Base-by-base conservation (phyloP, 495 filamentous ascomycete species). In the Apiosordaria backusii region DNA sequence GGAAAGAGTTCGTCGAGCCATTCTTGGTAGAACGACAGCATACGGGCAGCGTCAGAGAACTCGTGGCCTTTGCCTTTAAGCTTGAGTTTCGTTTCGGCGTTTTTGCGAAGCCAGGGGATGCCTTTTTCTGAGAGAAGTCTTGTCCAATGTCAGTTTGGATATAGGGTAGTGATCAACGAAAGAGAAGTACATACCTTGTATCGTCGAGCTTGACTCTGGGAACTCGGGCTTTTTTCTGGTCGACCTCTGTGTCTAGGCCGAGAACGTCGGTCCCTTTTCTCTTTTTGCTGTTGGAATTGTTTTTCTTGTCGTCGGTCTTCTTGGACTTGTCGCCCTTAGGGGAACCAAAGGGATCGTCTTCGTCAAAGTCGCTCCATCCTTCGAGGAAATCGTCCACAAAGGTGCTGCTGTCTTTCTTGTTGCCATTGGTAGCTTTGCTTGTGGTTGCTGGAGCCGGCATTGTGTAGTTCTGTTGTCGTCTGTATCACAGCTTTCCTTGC, bases 1-100 rank as follows among this genome's bases (percentile, higher is more conserved):
- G 95, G 96, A 70, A 92, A 99, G 24, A 99, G 82, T 66, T 97
- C 92, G 74, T 99, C 95, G 4, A 98, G 91, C 95, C 95, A 99
- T 68, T 96, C 78, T 74, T 98, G 95, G 75, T 98, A 99, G 72
- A 93, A 90, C 53, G 90, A 89, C 65, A 99, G 84, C 13, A 99
- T 83, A 59, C 88, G 87, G 2, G 89, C 84, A 2, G 92, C 84
- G 75, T 99, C 95, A 27, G 88, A 88, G 76, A 93, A 99, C 92
- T 97, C 95, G 72, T 97, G 90, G 7, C 93, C 93, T 80, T 96
- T 98, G 27, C 95, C 95, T 74, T 91, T 95, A 66, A 97, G 88
- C 68, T 83, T 91, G 24, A 99, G 77, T 62, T 87, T 85, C 60
- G 86, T 19, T 27, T 59, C 89, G 2, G 90, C 86, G 71, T 86